phyloP scores from a whole-genome alignment of 83 land plant species.

The Picea engelmannii region DNA sequence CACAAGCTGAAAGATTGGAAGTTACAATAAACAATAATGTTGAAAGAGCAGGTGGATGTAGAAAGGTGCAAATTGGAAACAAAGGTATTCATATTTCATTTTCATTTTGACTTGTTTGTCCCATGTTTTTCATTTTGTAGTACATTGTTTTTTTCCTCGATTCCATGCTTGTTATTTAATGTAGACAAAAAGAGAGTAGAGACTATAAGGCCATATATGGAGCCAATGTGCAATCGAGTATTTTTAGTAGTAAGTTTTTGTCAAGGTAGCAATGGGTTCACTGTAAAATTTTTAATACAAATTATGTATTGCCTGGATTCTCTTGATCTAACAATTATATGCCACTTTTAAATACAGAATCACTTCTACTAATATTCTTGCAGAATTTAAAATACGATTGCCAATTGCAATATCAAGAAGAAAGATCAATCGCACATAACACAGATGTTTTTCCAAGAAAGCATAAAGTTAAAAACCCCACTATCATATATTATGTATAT shows the following conservation, averaged over 20 bases:
- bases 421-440: too few species aligned
- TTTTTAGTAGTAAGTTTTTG: background rate
- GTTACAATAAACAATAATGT: background rate
- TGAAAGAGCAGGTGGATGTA: background rate
- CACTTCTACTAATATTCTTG: too few species aligned
- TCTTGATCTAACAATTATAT: too few species aligned
- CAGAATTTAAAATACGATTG: too few species aligned
- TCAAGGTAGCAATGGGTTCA: too few species aligned
- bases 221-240: background rate
- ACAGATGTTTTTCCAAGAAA: too few species aligned
- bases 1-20: conserved; percentile 3
- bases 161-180: background rate
- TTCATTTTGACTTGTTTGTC: background rate
- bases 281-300: too few species aligned
- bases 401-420: too few species aligned
- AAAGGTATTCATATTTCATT: background rate
- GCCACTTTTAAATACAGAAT: too few species aligned
- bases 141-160: background rate
- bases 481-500: too few species aligned
- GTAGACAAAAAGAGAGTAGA: conserved; percentile 10
- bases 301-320: too few species aligned
- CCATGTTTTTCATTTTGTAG: background rate
- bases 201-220: background rate
- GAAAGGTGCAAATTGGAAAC: background rate
- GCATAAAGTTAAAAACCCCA: too few species aligned